A percentile compares a stretch with the other conserved stretches of the same genome.
phyloP scores from a whole-genome alignment of 2,329 filamentous ascomycete species.

The Xylaria arbuscula region DNA sequence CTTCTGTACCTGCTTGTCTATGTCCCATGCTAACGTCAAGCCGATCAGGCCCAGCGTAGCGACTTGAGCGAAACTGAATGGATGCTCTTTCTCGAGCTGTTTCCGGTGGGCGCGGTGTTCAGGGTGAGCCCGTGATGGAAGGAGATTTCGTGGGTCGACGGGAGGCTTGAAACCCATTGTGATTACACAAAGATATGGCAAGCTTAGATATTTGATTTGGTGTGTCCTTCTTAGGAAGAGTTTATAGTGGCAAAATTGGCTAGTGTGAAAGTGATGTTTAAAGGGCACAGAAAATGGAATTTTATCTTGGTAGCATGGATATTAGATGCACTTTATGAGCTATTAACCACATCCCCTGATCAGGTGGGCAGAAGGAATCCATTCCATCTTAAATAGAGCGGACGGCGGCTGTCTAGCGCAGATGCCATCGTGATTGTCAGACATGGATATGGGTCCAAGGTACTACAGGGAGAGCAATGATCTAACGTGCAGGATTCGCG shows the following conservation, averaged over 20 bases:
- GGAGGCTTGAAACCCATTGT: conserved; percentile 33
- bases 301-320: conserved; percentile 1
- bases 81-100: conserved; percentile 54
- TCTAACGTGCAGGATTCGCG: neutral
- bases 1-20: conserved; percentile 54
- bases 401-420: neutral
- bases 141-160: conserved; percentile 44
- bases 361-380: neutral
- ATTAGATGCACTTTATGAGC: neutral
- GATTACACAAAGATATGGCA: neutral
- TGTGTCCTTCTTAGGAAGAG: neutral
- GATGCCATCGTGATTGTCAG: conserved; percentile 15
- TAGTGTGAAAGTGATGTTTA: neutral
- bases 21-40: conserved; percentile 55
- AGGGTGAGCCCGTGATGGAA: conserved; percentile 55
- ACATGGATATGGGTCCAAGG: conserved; percentile 7
- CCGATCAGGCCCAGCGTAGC: conserved; percentile 47
- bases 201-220: neutral
- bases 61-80: conserved; percentile 56
- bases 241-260: neutral
- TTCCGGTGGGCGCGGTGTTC: conserved; percentile 54
- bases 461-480: neutral
- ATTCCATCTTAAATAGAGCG: conserved; percentile 11
- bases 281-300: neutral
- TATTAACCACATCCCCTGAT: neutral